Evolutionary conservation across 169 alveolate species (phyloP).

Genomic region (Eimeria maxima): DNA sequence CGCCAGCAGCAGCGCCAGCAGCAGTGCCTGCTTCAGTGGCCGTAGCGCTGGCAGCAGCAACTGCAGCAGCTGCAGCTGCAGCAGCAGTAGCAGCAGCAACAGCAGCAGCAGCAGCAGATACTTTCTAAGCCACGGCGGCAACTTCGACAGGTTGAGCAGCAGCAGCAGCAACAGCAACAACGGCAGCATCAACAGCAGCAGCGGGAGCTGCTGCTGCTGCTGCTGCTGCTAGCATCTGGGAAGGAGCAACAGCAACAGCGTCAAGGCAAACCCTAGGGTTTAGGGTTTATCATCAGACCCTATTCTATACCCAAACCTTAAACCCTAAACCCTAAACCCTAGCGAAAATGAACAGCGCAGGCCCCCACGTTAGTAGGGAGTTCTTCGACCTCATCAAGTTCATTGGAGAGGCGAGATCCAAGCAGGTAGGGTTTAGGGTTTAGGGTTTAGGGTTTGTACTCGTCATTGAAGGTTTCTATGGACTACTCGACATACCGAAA

Average conservation of each 20-base stretch:
- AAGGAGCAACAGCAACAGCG: neutral
- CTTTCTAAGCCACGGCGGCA: neutral
- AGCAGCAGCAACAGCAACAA: constrained; percentile 11
- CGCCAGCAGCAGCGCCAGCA: neutral
- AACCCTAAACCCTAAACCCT: constrained; percentile 8
- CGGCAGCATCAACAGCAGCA: neutral
- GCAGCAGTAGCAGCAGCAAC: constrained; percentile 24
- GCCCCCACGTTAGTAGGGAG: constrained; percentile 85
- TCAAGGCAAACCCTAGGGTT: neutral
- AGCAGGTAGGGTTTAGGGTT: constrained; percentile 87
- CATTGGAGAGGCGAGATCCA: constrained; percentile 97
- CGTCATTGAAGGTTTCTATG: no score
- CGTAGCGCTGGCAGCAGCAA: neutral
- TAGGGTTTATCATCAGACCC: neutral
- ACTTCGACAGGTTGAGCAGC: neutral
- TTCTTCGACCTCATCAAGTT: constrained; percentile 95
- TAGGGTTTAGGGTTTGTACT: constrained; percentile 33
- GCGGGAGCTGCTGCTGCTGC: neutral
- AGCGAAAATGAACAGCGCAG: constrained; percentile 77
- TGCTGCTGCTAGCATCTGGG: neutral
- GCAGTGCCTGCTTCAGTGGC: neutral
- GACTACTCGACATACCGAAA: no score
- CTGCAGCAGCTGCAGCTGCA: neutral
- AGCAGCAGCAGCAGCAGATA: no score
- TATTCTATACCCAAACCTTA: neutral